Evolutionary conservation across 1,139 yeast genomes (phyloP).

Genomic region (Lodderomyces parapsilosis): DNA sequence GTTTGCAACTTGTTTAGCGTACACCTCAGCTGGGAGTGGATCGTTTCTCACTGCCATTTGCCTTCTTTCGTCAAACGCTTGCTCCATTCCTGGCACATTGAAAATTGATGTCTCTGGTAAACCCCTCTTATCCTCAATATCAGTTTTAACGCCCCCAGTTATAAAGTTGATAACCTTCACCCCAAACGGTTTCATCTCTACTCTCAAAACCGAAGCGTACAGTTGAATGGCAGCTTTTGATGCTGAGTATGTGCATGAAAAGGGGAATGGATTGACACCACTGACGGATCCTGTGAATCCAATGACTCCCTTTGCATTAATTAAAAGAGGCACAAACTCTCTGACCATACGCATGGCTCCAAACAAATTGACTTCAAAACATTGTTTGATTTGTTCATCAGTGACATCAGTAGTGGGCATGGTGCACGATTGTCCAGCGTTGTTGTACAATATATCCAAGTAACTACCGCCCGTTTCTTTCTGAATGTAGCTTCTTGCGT

Average conservation of each 20-base stretch:
- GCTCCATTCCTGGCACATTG: conserved; percentile 47
- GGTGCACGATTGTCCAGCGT: conserved; percentile 63
- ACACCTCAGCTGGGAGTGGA: conserved; percentile 59
- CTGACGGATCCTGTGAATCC: conserved; percentile 76
- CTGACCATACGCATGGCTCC: conserved; percentile 67
- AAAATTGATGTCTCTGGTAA: conserved; percentile 58
- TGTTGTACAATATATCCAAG: conserved; percentile 50
- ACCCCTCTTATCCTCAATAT: conserved; percentile 50
- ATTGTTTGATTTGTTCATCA: conserved; percentile 52
- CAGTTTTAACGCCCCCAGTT: conserved; percentile 63
- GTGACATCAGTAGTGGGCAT: conserved; percentile 69
- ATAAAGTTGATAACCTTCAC: conserved; percentile 56
- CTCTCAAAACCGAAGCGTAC: conserved; percentile 58
- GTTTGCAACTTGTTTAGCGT: conserved; percentile 53
- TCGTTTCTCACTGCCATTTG: conserved; percentile 58
- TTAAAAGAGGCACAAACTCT: conserved; percentile 56
- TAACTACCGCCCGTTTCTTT: conserved; percentile 38
- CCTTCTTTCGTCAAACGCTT: conserved; percentile 52
- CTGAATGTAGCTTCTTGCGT: conserved; percentile 41
- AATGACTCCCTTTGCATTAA: conserved; percentile 67
- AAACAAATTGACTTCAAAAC: conserved; percentile 67
- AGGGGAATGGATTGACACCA: conserved; percentile 69
- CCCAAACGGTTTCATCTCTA: conserved; percentile 71
- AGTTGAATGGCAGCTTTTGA: conserved; percentile 75
- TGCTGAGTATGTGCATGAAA: conserved; percentile 66